Conservation (phyloP, 129 eudicot genomes). For the Chrysanthemum lavandulifolium region DNA sequence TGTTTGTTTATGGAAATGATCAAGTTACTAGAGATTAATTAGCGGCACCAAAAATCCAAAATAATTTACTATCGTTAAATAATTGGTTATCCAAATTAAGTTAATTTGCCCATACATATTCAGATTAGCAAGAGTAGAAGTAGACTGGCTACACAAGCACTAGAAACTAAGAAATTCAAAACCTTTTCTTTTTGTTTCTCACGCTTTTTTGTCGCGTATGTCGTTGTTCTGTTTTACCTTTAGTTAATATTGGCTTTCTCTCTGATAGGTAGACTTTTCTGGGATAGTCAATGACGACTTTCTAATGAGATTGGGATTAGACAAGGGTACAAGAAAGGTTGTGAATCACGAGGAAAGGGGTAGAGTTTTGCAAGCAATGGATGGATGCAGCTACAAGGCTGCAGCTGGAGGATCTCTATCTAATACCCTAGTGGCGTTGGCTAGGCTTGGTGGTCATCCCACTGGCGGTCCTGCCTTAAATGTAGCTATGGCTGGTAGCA, state of each 20-base stretch:
- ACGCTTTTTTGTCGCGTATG: too few species aligned
- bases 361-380: slow-evolving; percentile 88
- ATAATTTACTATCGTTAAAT: too few species aligned
- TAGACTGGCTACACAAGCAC: too few species aligned
- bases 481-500: slow-evolving; percentile 94
- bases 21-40: too few species aligned
- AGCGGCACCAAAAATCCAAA: too few species aligned
- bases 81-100: too few species aligned
- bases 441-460: slow-evolving; percentile 85
- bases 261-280: slow-evolving; percentile 83
- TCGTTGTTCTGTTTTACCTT: too few species aligned
- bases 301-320: slow-evolving; percentile 65
- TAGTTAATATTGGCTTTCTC: background rate
- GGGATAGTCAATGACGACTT: slow-evolving; percentile 86
- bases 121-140: too few species aligned
- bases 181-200: too few species aligned
- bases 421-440: slow-evolving; percentile 95
- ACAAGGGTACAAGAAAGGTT: slow-evolving; percentile 89
- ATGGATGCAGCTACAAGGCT: slow-evolving; percentile 97
- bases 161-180: too few species aligned
- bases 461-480: slow-evolving; percentile 67
- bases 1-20: too few species aligned
- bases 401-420: slow-evolving; percentile 99
- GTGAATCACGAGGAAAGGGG: slow-evolving; percentile 97
- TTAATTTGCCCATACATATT: too few species aligned